Evolutionary conservation across 345 rosid genomes (phyloP), one percentile per base, ranked within the genome.

Genomic region (Syzygium aromaticum): DNA sequence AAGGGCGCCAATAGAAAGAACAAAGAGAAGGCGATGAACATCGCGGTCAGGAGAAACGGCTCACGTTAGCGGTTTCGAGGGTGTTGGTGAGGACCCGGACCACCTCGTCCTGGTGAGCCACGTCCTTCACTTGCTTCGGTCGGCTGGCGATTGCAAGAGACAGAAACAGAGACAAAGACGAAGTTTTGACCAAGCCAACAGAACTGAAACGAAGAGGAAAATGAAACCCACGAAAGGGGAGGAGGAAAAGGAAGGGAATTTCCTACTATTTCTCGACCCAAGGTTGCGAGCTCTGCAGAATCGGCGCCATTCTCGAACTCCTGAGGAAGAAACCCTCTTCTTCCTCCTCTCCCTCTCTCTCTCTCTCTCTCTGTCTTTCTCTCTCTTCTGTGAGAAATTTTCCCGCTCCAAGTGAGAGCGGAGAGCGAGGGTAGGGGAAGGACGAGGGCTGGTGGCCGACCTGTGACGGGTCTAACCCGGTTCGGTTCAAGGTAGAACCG

Each of bases 21-120:
- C 52, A 9, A 9, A 87, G 9, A 57, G 0, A 23, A 3, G 56
- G 59, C 25, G 30, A 56, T 1, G 40, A 77, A 77, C 49, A 46
- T 51, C 16, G 54, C 40, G 38, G 27, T 28, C n/a, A 52, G 6
- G 30, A 15, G 12, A 53, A 56, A 11, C 7, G 23, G 13, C 89
- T 91, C 88, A 95, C 99, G 53, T 90, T 92, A 3, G 94, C 56
- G 51, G 99, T 96, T 90, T 98, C 96, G 84, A 98, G 97, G 59
- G 98, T 98, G 93, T 95, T 98, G 84, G 96, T 95, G 91, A 98
- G 98, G 88, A 96, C 99, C 28, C 99, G 97, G 84, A 98, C 98
- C 87, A 98, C 99, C 93, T 96, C 99, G 23, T 98, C 99, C 92
- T 98, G 99, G 87, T 97, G 97, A 27, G 98, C 98, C 77, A 95